Evolutionary conservation across 179 eudicot species (phyloP).

Genomic region (Carnegiea gigantea): DNA sequence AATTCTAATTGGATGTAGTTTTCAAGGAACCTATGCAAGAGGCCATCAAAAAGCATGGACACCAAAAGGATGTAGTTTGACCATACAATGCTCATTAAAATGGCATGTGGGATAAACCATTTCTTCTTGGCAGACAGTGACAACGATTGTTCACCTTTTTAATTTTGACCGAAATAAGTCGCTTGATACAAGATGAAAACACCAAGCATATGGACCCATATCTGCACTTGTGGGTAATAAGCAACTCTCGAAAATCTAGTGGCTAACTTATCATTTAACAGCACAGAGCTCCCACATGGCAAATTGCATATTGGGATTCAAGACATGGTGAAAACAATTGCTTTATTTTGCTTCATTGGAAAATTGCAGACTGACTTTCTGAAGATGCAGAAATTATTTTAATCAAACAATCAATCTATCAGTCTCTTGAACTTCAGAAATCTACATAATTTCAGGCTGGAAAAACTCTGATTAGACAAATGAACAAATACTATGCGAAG

Average conservation of each 20-base stretch:
- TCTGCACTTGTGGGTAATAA: background rate
- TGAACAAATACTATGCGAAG: background rate
- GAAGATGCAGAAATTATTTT: background rate
- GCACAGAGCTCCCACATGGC: background rate
- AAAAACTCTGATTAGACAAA: background rate
- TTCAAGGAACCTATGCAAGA: background rate
- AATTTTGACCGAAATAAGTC: too few relatives aligned
- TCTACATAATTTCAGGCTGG: background rate
- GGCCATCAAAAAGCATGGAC: background rate
- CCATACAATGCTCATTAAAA: background rate
- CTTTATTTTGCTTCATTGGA: background rate
- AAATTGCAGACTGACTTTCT: background rate
- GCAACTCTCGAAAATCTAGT: background rate
- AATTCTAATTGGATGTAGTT: too few relatives aligned
- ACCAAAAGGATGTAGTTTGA: background rate
- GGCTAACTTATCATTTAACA: background rate
- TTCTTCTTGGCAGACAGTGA: background rate
- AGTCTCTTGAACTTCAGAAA: background rate
- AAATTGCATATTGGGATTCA: background rate
- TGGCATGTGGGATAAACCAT: background rate
- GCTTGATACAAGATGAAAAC: too few relatives aligned
- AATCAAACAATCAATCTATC: background rate
- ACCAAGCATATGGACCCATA: background rate
- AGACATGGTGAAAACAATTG: background rate
- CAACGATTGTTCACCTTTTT: too few relatives aligned